Evolutionary conservation across 306 rosid genomes (phyloP).

Genomic region (Pyrus pyrifolia): DNA sequence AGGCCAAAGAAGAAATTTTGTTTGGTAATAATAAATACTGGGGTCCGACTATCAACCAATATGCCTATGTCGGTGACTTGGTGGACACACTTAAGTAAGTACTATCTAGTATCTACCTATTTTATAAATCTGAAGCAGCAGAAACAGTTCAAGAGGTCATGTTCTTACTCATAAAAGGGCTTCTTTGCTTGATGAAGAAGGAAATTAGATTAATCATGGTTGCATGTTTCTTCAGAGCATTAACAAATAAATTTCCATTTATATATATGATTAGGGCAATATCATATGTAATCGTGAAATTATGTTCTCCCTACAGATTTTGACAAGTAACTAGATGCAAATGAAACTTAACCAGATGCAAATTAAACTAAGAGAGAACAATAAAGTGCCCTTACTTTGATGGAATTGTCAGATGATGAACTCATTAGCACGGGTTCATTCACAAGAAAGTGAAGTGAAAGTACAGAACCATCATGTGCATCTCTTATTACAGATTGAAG

Average conservation of each 20-base stretch:
- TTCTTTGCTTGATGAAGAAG: not conserved
- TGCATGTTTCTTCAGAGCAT: not conserved
- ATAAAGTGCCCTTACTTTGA: conserved; percentile 50
- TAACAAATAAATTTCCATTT: not conserved
- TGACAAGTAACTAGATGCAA: not conserved
- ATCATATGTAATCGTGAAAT: not conserved
- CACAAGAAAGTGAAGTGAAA: conserved; percentile 81
- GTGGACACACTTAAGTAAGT: not conserved
- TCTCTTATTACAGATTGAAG: conserved; percentile 86
- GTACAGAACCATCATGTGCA: conserved; percentile 72
- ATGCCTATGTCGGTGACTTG: not conserved
- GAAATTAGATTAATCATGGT: not conserved
- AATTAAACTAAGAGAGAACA: not conserved
- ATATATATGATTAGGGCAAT: not conserved
- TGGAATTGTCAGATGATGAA: conserved; percentile 86
- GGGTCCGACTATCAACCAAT: not conserved
- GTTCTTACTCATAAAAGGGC: not conserved
- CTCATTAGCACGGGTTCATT: conserved; percentile 94
- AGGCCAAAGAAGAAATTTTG: not conserved
- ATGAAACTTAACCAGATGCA: not conserved
- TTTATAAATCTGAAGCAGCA: not conserved
- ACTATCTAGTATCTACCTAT: not conserved
- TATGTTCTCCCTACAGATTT: not conserved
- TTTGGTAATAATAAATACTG: not conserved
- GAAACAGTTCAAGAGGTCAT: not conserved